Evolutionary conservation across 2,329 filamentous ascomycete genomes (phyloP), one percentile per base, ranked within the genome.

Genomic region (Ascosphaera aggregata): DNA sequence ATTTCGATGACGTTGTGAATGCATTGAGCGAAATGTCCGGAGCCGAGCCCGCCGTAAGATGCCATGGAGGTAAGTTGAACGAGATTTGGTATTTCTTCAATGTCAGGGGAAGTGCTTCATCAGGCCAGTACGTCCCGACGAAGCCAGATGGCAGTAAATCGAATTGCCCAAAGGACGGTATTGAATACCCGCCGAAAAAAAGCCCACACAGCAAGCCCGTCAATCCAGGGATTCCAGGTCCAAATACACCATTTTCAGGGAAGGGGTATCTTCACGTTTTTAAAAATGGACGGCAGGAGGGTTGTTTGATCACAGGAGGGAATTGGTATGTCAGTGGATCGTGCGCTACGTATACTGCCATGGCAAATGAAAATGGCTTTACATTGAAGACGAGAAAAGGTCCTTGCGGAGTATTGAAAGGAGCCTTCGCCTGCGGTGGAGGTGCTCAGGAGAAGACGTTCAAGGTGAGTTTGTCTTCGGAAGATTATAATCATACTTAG

Each of bases 101-200:
- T 41, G 61, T 72, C 27, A 57, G 56, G 19, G 70, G 69, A 7
- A 71, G 67, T 17, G 53, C 76, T 1, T 67, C 75, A 48, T 63
- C 61, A 2, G 76, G 73, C 24, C 53, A 65, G 2, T 80, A 77
- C 48, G 62, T 72, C 18, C 55, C 73, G 11, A 54, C 67, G 2
- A 60, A 65, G 34, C 65, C 55, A 15, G 63, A 66, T 44, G 66
- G 70, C 37, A 60, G 63, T 1, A 64, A 63, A 37, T 71, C 72
- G 18, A 68, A 61, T 34, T 85, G 80, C 53, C 71, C 76, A 0
- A 50, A 53, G 30, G 63, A 56, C 0, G 72, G 70, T 2, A 71
- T 84, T 51, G 69, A 68, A 48, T 80, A 80, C 51, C 54, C 69
- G 7, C 71, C 72, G 24, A 79, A 79, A 56, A 53, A 47, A 15